Evolutionary conservation across 352 stramenopile genomes (phyloP).

Genomic region (Pythium scleroteichum): DNA sequence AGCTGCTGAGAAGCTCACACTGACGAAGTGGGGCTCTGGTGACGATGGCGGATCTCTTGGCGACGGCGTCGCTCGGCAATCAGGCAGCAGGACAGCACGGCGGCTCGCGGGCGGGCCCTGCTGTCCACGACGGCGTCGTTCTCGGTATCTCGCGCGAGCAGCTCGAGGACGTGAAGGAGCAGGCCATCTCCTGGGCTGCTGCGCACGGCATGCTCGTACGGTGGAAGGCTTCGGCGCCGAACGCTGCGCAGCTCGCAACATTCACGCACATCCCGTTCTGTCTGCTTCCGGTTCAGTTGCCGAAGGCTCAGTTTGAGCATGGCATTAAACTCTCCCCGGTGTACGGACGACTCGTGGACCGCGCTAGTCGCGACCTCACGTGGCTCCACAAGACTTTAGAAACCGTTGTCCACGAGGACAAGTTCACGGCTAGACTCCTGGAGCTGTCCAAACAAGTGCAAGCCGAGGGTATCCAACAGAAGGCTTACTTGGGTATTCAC

Average conservation of each 20-base stretch:
- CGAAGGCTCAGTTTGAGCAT: conserved; percentile 60
- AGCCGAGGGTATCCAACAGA: conserved; percentile 72
- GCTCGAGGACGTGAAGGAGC: conserved; percentile 57
- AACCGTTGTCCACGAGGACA: conserved; percentile 81
- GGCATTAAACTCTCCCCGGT: conserved; percentile 66
- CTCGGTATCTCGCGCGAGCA: conserved; percentile 45
- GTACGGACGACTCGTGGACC: conserved; percentile 78
- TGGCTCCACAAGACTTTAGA: conserved; percentile 77
- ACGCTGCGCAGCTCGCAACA: conserved; percentile 33
- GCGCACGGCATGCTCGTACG: conserved; percentile 74
- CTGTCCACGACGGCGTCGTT: conserved; percentile 32
- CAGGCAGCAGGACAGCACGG: conserved; percentile 4
- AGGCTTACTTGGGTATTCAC: conserved; percentile 87
- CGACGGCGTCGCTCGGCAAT: conserved; percentile 25
- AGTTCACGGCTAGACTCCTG: conserved; percentile 83
- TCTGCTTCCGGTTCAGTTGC: conserved; percentile 67
- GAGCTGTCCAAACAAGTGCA: conserved; percentile 76
- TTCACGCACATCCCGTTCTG: conserved; percentile 83
- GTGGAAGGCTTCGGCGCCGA: conserved; percentile 41
- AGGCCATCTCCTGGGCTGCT: conserved; percentile 72
- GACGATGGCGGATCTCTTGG: conserved; percentile 31
- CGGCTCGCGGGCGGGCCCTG: conserved; percentile 7
- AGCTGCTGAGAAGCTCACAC: conserved; percentile 1
- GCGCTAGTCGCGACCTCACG: conserved; percentile 74
- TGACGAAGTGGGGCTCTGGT: background rate